phyloP scores from a whole-genome alignment of 2,329 filamentous ascomycete genomes.

The Phialophora verrucosa region DNA sequence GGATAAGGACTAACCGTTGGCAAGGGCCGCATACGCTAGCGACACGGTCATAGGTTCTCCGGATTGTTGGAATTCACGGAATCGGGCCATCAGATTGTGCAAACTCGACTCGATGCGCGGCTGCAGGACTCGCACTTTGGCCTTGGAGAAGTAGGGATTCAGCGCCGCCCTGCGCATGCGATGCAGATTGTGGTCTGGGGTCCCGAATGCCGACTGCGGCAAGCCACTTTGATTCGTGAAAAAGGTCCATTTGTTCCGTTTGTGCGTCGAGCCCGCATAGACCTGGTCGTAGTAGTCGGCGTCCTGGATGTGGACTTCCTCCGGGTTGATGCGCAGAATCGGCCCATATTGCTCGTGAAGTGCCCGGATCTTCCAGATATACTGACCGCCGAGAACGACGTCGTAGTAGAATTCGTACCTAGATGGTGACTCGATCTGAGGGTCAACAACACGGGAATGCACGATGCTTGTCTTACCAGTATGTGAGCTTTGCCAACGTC shows the following conservation, averaged over 20 bases:
- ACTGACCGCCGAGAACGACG: conserved; percentile 29
- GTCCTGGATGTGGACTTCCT: conserved; percentile 38
- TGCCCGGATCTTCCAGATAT: conserved; percentile 32
- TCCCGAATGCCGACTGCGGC: conserved; percentile 27
- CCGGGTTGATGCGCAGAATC: conserved; percentile 38
- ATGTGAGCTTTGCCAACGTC: conserved; percentile 15
- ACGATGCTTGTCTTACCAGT: conserved; percentile 34
- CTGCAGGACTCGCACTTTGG: conserved; percentile 19
- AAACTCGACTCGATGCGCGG: conserved; percentile 21
- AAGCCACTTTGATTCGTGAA: conserved; percentile 28
- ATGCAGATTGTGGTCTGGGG: conserved; percentile 36
- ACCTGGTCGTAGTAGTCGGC: conserved; percentile 35
- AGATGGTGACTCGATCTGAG: background rate
- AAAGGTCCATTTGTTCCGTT: conserved; percentile 36
- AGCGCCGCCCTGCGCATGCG: conserved; percentile 35
- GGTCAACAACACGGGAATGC: conserved; percentile 16
- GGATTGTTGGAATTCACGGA: conserved; percentile 15
- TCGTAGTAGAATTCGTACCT: conserved; percentile 41
- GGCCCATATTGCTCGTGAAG: conserved; percentile 39
- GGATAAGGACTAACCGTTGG: conserved; percentile 14
- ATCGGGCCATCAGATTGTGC: conserved; percentile 18
- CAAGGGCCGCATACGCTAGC: conserved; percentile 24
- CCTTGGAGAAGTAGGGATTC: conserved; percentile 39
- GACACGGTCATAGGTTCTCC: conserved; percentile 16
- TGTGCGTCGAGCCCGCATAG: conserved; percentile 30